Conservation (phyloP, 2,329 filamentous ascomycete genomes). For the Sclerotinia subarctica region DNA sequence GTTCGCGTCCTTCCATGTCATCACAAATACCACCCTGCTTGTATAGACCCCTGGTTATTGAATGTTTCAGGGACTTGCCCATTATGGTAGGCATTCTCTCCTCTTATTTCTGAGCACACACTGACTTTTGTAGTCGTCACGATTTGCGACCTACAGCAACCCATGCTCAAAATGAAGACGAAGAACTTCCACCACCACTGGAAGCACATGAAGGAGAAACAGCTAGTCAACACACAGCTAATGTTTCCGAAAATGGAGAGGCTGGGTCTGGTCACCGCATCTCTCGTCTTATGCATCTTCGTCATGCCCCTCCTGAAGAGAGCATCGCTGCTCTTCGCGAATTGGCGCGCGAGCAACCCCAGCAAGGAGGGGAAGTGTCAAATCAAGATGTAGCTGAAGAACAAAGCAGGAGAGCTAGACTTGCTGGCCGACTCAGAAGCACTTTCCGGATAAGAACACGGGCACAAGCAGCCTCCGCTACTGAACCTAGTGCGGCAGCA, state of each 20-base stretch:
- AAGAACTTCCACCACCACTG: constrained; percentile 35
- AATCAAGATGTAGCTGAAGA: constrained; percentile 28
- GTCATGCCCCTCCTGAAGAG: constrained; percentile 59
- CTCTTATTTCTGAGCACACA: constrained; percentile 1
- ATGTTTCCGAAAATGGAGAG: constrained; percentile 37
- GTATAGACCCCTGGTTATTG: constrained; percentile 67
- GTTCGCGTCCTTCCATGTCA: constrained; percentile 65
- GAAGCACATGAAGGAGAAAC: constrained; percentile 29
- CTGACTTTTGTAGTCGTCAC: constrained; percentile 37
- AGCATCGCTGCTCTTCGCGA: constrained; percentile 58
- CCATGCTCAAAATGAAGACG: constrained; percentile 27
- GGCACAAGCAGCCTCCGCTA: constrained; percentile 19
- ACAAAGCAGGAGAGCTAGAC: constrained; percentile 31
- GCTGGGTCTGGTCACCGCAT: constrained; percentile 45
- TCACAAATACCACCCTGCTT: constrained; percentile 65
- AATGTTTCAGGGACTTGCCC: constrained; percentile 69
- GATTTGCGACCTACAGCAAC: constrained; percentile 39
- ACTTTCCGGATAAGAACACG: constrained; percentile 35
- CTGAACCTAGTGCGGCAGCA: not conserved
- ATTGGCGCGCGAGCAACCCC: constrained; percentile 42
- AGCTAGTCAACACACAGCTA: constrained; percentile 38
- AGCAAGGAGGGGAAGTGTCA: constrained; percentile 22
- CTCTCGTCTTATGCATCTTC: constrained; percentile 53
- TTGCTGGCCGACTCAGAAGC: constrained; percentile 34
- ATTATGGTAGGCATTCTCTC: constrained; percentile 54